These are phyloP conservation scores for Raffaelea albimanens DNA, from an alignment of 2,329 filamentous ascomycete species.

Conservation along the genomic window DNA sequence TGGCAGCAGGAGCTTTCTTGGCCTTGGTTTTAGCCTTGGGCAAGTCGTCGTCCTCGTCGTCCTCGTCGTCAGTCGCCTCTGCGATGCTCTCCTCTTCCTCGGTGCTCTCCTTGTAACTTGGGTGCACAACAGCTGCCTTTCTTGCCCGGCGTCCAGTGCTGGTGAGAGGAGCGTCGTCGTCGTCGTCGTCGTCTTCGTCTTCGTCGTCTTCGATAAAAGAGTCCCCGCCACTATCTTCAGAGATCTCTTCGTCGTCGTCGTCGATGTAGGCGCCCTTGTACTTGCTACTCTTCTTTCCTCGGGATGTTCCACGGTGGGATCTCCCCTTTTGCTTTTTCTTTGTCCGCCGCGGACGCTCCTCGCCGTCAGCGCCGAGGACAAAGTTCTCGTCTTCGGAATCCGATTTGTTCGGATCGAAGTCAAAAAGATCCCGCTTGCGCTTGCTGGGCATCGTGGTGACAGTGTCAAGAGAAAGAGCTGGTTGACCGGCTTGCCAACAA, in stretches of 20 bases:
- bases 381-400: conserved; percentile 60
- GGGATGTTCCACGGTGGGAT: conserved; percentile 8
- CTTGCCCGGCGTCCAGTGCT: conserved; percentile 35
- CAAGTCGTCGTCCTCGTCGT: conserved; percentile 25
- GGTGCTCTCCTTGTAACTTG: conserved; percentile 37
- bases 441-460: conserved; percentile 34
- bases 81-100: conserved; percentile 23
- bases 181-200: conserved; percentile 25
- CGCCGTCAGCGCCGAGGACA: conserved; percentile 38
- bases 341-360: conserved; percentile 30
- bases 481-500: not conserved
- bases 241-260: conserved; percentile 47
- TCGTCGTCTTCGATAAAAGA: conserved; percentile 32
- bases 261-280: conserved; percentile 56
- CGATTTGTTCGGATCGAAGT: conserved; percentile 59
- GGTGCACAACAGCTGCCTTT: conserved; percentile 31
- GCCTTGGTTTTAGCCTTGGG: conserved; percentile 25
- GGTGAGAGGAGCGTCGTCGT: conserved; percentile 26
- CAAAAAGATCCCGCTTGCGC: conserved; percentile 45
- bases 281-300: conserved; percentile 20
- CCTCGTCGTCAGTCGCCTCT: conserved; percentile 19
- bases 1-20: conserved; percentile 16
- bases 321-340: conserved; percentile 28
- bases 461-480: too few relatives aligned
- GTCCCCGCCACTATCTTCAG: conserved; percentile 41